Evolutionary conservation across 768 basidiomycete genomes (phyloP), one percentile per base, ranked within the genome.

Genomic region (Kwoniella sp.): DNA sequence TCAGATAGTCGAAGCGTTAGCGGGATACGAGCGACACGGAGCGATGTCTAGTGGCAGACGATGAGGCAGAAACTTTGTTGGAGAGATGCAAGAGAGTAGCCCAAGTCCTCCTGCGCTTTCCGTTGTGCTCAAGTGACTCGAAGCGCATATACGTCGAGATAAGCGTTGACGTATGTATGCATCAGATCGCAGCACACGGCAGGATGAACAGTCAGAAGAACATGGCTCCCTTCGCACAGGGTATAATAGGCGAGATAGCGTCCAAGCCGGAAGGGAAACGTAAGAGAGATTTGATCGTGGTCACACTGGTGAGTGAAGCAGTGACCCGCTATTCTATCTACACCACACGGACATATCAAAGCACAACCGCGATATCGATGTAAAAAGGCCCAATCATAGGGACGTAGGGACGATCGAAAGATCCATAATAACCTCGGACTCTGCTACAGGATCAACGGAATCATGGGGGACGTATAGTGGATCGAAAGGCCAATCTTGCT

Each of bases 151-250:
- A 41, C 38, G 38, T 41, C 38, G 48, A n/a, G n/a, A n/a, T n/a
- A n/a, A n/a, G n/a, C n/a, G n/a, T n/a, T n/a, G n/a, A n/a, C n/a
- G n/a, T n/a, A n/a, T n/a, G n/a, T n/a, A n/a, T n/a, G n/a, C n/a
- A n/a, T 22, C 26, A 77, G 75, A 83, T 87, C 73, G 79, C 85
- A 38, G 80, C 85, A 3, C 86, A 86, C 70, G 86, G 86, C 0
- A 79, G 86, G 26, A 68, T 61, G n/a, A 78, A 79, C 15, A 77
- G 76, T 17, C 75, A 82, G 29, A 74, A 80, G 22, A 64, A 73
- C 51, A 73, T 83, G 66, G 76, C 77, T 12, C 56, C 67, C 29
- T 74, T 83, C 29, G 83, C 82, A 4, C 68, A 81, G 25, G 77
- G 72, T 20, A 70, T 83, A 5, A 63, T 85, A 34, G 72, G 79